These are phyloP conservation scores for Collariella sp. DNA, from an alignment of 495 filamentous ascomycete genomes.

Conservation along the genomic window DNA sequence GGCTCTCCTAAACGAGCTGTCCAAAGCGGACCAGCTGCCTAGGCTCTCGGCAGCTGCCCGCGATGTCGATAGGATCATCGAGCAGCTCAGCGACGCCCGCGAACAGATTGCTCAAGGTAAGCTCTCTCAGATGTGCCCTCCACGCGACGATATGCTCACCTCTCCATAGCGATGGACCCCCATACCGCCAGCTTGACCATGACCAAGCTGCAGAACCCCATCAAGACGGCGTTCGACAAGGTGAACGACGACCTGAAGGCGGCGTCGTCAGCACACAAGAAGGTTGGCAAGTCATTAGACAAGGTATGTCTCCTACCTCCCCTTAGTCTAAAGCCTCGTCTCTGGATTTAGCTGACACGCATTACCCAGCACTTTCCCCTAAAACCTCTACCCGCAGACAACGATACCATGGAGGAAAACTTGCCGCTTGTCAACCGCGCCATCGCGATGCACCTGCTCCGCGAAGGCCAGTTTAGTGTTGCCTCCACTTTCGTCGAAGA, in stretches of 20 bases:
- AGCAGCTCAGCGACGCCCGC: constrained; percentile 62
- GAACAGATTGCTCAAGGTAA: constrained; percentile 59
- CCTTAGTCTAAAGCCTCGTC: background rate
- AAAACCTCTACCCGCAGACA: constrained; percentile 67
- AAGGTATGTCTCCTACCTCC: constrained; percentile 44
- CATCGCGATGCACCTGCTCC: constrained; percentile 90
- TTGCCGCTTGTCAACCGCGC: constrained; percentile 76
- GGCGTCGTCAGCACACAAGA: constrained; percentile 65
- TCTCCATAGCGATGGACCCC: constrained; percentile 48
- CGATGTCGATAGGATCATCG: constrained; percentile 73
- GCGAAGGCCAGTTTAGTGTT: constrained; percentile 87
- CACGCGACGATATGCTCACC: background rate
- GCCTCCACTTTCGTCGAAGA: constrained; percentile 74
- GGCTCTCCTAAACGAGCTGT: constrained; percentile 60
- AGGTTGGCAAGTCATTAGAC: constrained; percentile 74
- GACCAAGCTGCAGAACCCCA: constrained; percentile 73
- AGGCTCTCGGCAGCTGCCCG: constrained; percentile 62
- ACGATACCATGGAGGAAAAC: constrained; percentile 72
- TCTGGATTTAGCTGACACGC: background rate
- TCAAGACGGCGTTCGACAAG: constrained; percentile 67
- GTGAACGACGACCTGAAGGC: constrained; percentile 74
- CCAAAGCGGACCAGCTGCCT: constrained; percentile 56
- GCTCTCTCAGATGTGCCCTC: background rate
- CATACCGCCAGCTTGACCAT: constrained; percentile 60
- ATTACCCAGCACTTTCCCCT: constrained; percentile 61